Conservation (phyloP, 2,329 filamentous ascomycete genomes). For the Neoascochyta sp. region DNA sequence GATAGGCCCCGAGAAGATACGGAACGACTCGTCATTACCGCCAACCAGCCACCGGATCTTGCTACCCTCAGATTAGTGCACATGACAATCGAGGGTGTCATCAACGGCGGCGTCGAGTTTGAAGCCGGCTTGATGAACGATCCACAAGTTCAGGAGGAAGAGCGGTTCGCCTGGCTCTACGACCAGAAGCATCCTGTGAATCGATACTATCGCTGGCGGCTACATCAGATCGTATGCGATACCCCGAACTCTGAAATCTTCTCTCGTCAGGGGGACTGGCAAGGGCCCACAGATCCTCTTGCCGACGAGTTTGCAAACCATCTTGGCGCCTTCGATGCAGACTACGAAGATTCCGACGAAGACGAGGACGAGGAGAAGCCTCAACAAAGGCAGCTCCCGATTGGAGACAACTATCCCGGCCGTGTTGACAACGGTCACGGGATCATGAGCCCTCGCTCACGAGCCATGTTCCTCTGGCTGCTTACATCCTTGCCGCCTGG, state of each 20-base stretch:
- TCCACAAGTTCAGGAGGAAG: slow-evolving; percentile 75
- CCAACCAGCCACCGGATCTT: slow-evolving; percentile 73
- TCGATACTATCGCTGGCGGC: slow-evolving; percentile 88
- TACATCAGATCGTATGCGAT: slow-evolving; percentile 80
- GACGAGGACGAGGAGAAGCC: slow-evolving; percentile 63
- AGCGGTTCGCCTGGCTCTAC: slow-evolving; percentile 94
- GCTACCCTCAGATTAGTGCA: slow-evolving; percentile 80
- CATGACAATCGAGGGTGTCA: slow-evolving; percentile 74
- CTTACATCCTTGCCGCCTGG: slow-evolving; percentile 77
- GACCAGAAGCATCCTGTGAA: slow-evolving; percentile 68
- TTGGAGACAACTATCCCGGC: slow-evolving; percentile 29
- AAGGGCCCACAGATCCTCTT: slow-evolving; percentile 67
- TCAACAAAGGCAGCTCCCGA: slow-evolving; percentile 18
- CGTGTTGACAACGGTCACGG: slow-evolving; percentile 25
- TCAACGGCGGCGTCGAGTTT: slow-evolving; percentile 79
- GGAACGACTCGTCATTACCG: slow-evolving; percentile 32
- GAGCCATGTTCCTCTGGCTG: slow-evolving; percentile 74
- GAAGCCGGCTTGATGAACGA: slow-evolving; percentile 89
- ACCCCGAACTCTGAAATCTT: slow-evolving; percentile 25
- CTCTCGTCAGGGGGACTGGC: slow-evolving; percentile 56
- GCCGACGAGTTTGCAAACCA: slow-evolving; percentile 75
- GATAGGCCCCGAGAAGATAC: slow-evolving; percentile 21
- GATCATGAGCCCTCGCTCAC: slow-evolving; percentile 24
- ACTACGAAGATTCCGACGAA: slow-evolving; percentile 45
- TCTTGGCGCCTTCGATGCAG: slow-evolving; percentile 72